phyloP scores from a whole-genome alignment of 768 basidiomycete species.

The Lactarius vividus region DNA sequence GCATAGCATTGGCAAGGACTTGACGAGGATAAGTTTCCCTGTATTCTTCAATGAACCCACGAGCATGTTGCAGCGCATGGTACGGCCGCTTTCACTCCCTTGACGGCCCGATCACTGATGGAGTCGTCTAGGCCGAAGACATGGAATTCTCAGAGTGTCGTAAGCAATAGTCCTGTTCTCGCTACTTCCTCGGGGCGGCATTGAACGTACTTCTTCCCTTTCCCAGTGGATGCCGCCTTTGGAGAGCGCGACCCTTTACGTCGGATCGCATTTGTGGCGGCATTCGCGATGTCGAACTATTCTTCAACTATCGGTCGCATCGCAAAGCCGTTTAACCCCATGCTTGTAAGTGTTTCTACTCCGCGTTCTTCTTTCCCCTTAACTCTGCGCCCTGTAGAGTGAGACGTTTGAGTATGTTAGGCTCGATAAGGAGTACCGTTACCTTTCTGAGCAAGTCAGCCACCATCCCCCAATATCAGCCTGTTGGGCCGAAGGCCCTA shows the following conservation, averaged over 20 bases:
- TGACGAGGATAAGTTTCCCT: slow-evolving; percentile 94
- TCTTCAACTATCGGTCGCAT: slow-evolving; percentile 94
- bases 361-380: neutral
- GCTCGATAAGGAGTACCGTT: slow-evolving; percentile 84
- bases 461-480: slow-evolving; percentile 97
- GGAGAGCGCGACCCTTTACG: slow-evolving; percentile 72
- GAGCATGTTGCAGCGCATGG: slow-evolving; percentile 96
- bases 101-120: slow-evolving; percentile 13
- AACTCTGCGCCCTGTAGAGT: slow-evolving; percentile 44
- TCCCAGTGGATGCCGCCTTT: slow-evolving; percentile 78
- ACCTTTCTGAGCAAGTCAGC: slow-evolving; percentile 94
- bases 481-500: slow-evolving; percentile 88
- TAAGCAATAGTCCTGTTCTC: slow-evolving; percentile 40
- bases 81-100: slow-evolving; percentile 26
- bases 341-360: slow-evolving; percentile 58
- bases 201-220: neutral
- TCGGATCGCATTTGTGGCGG: slow-evolving; percentile 88
- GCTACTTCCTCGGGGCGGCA: neutral
- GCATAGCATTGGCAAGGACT: slow-evolving; percentile 91
- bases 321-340: slow-evolving; percentile 96
- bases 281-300: slow-evolving; percentile 98
- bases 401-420: slow-evolving; percentile 96
- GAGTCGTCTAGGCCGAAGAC: slow-evolving; percentile 66
- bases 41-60: slow-evolving; percentile 94
- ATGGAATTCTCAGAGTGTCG: slow-evolving; percentile 96